Conservation (phyloP, 202 grass and related monocot species). For the Dendrocalamus latiflorus region DNA sequence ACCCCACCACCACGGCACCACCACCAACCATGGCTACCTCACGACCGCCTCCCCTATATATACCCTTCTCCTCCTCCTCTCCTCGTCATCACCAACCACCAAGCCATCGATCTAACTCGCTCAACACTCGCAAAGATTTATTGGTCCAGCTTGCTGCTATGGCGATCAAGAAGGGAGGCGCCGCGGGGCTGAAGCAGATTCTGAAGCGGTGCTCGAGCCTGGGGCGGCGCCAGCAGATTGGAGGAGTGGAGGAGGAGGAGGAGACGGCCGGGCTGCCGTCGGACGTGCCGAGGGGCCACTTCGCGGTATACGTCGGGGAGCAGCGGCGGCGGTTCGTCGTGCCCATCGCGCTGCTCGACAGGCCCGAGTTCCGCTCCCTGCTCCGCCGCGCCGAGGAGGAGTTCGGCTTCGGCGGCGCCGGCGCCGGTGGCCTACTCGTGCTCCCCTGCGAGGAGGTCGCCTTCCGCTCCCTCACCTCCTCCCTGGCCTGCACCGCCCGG, state of each 20-base stretch:
- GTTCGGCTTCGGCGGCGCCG: too few species aligned
- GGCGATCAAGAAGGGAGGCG: constrained; percentile 53
- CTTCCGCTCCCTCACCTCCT: constrained; percentile 84
- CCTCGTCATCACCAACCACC: neutral
- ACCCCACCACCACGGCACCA: neutral
- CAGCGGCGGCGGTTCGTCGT: constrained; percentile 68
- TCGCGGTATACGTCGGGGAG: constrained; percentile 86
- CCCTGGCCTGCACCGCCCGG: constrained; percentile 33
- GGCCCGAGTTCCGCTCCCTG: constrained; percentile 65
- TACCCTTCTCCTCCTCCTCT: neutral
- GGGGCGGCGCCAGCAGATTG: constrained; percentile 35
- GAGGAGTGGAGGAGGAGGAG: constrained; percentile 22
- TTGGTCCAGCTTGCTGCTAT: constrained; percentile 1
- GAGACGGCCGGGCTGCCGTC: constrained; percentile 37
- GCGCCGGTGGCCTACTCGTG: too few species aligned
- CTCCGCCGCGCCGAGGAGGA: too few species aligned
- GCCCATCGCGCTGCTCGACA: constrained; percentile 61
- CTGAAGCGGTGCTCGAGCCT: constrained; percentile 87
- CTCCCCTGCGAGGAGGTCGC: too few species aligned
- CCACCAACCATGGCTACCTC: constrained; percentile 30
- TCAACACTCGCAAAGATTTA: neutral
- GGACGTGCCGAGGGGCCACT: constrained; percentile 84
- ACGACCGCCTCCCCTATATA: constrained; percentile 27
- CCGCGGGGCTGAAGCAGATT: constrained; percentile 70
- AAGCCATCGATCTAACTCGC: neutral